A percentile compares a stretch with the other conserved stretches of the same genome.
Conservation (phyloP, 1,284 basidiomycete species). For the Heterobasidion irregulare region DNA sequence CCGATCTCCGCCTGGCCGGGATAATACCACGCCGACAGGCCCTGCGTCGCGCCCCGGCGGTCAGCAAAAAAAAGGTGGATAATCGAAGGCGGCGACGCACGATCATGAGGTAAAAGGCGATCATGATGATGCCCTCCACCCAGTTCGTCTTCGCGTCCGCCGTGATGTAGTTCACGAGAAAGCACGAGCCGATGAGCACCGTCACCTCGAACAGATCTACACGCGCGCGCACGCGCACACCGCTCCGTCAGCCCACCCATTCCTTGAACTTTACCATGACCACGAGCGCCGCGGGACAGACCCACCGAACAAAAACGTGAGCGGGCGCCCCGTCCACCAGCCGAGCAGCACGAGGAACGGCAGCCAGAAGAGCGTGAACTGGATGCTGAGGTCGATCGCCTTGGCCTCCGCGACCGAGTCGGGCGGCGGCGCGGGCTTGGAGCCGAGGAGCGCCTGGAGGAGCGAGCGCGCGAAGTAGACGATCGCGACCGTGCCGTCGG, state of each 20-base stretch:
- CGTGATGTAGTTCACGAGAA: slow-evolving; percentile 67
- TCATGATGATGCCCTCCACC: slow-evolving; percentile 46
- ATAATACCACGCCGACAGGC: slow-evolving; percentile 50
- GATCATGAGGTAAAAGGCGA: slow-evolving; percentile 51
- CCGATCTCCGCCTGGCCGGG: slow-evolving; percentile 34
- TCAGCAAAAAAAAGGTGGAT: background rate
- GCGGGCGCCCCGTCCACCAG: slow-evolving; percentile 48
- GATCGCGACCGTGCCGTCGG: slow-evolving; percentile 51
- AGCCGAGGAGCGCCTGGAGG: background rate
- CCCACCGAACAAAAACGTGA: slow-evolving; percentile 46
- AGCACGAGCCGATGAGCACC: slow-evolving; percentile 49
- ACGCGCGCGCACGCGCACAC: no score
- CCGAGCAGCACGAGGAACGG: slow-evolving; percentile 50
- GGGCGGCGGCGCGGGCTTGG: slow-evolving; percentile 1
- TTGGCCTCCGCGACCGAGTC: slow-evolving; percentile 43
- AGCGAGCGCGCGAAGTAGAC: slow-evolving; percentile 34
- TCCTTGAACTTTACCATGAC: no score
- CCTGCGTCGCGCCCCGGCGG: slow-evolving; percentile 14
- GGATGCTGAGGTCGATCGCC: slow-evolving; percentile 59
- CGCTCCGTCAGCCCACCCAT: no score
- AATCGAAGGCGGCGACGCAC: slow-evolving; percentile 21
- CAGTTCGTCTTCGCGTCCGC: slow-evolving; percentile 65
- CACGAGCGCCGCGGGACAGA: no score
- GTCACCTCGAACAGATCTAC: slow-evolving; percentile 51
- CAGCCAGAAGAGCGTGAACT: slow-evolving; percentile 63